Evolutionary conservation across 1,284 basidiomycete species (phyloP).

Genomic region (Leccinum brunneo-olivaceum): DNA sequence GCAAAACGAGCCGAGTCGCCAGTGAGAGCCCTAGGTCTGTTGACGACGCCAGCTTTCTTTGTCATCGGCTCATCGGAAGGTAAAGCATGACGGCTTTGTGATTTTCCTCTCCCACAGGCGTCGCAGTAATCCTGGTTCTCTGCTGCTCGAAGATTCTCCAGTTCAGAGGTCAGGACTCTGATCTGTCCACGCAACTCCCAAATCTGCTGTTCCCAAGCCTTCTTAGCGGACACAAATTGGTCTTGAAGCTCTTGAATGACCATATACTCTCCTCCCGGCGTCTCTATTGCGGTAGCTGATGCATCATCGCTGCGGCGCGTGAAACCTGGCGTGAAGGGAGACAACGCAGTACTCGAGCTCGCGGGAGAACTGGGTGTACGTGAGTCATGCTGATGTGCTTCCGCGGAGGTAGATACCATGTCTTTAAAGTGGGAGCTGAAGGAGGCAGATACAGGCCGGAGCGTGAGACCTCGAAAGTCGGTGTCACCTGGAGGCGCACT

Average conservation of each 20-base stretch:
- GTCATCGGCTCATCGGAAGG: conserved; percentile 14
- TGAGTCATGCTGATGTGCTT: conserved; percentile 37
- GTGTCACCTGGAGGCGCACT: conserved; percentile 60
- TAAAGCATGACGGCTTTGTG: conserved; percentile 10
- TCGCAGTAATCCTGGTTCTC: conserved; percentile 45
- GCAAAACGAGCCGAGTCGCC: conserved; percentile 58
- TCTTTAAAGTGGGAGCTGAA: conserved; percentile 68
- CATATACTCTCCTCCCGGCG: conserved; percentile 39
- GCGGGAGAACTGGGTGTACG: conserved; percentile 42
- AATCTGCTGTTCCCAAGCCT: conserved; percentile 63
- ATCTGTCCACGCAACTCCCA: conserved; percentile 73
- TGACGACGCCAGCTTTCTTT: conserved; percentile 43
- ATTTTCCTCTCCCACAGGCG: conserved; percentile 50
- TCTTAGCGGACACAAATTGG: conserved; percentile 51
- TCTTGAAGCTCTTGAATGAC: conserved; percentile 54
- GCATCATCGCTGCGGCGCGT: conserved; percentile 31
- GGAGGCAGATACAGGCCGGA: conserved; percentile 70
- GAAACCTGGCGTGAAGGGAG: conserved; percentile 48
- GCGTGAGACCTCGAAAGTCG: conserved; percentile 58
- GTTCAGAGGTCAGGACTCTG: conserved; percentile 59
- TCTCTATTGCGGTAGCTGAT: conserved; percentile 23
- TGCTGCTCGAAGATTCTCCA: conserved; percentile 47
- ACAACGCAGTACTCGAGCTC: conserved; percentile 40
- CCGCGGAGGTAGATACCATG: conserved; percentile 40
- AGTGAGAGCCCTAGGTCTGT: conserved; percentile 63